Evolutionary conservation across 2,329 filamentous ascomycete species (phyloP), one percentile per base, ranked within the genome.

Genomic region (Helotiales sp.): DNA sequence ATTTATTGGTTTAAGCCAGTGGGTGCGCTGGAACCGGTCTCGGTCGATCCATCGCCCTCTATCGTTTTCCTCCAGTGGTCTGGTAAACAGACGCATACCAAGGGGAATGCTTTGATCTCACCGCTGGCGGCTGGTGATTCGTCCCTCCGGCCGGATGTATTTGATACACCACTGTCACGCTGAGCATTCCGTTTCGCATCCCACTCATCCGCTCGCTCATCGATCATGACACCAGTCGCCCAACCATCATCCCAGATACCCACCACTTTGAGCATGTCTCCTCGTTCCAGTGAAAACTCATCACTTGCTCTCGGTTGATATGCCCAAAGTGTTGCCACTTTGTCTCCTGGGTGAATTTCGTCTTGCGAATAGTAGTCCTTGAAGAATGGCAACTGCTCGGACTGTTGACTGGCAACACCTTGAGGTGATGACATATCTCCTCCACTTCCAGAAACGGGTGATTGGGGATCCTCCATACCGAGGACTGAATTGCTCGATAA

Each of bases 191-290:
- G 87, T 70, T 90, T 86, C 50, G 86, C 85, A 74, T 97, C 92
- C 89, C 93, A 97, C 71, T 97, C 93, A 69, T 98, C 95, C 2
- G 93, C 93, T 64, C 88, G 86, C 74, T 97, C 92, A 63, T 90
- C 86, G 64, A 97, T 82, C 77, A 96, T 85, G 64, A 97, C 86
- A 74, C 96, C 96, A 1, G 96, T 99, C 11, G 96, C 96, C 96
- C 96, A 99, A 55, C 96, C 96, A 78, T 99, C 96, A 76, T 99
- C 96, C 96, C 96, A 99, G 72, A 99, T 99, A 69, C 96, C 96
- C 34, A 98, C 91, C 15, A 99, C 90, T 82, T 97, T 98, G 76
- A 99, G 86, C 94, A 99, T 97, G 77, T 99, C 96, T 63, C 96
- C 96, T 66, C 96, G 89, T 75, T 98, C 96, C 43, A 99, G 84